Evolutionary conservation across 257 asterid species (phyloP).

Genomic region (Primulina huaijiensis): DNA sequence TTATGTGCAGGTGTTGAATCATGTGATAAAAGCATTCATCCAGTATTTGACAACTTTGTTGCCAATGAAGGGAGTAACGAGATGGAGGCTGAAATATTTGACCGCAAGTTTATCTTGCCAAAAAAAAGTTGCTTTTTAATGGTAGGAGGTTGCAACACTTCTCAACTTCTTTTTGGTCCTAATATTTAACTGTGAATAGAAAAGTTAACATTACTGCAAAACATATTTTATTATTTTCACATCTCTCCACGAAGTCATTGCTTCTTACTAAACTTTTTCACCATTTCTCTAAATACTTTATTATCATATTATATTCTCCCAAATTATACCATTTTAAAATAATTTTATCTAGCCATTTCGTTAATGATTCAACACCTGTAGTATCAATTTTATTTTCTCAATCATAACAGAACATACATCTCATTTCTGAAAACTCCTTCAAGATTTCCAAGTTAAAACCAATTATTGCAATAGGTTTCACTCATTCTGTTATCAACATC

Average conservation of each 20-base stretch:
- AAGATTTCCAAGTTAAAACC: too few species aligned
- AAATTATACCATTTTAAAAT: background rate
- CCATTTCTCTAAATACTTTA: background rate
- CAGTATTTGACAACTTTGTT: conserved; percentile 55
- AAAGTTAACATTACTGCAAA: background rate
- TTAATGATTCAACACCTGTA: background rate
- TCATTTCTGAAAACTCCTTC: too few species aligned
- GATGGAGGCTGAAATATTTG: conserved; percentile 58
- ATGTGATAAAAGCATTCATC: conserved; percentile 33
- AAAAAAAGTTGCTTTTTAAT: conserved; percentile 65
- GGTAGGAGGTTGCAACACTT: conserved; percentile 41
- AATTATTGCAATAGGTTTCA: too few species aligned
- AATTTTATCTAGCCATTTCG: background rate
- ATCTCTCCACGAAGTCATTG: background rate
- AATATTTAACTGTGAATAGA: background rate
- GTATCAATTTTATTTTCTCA: too few species aligned
- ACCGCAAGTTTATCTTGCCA: conserved; percentile 61
- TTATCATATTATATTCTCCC: background rate
- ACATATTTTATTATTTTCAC: background rate
- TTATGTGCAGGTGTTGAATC: conserved; percentile 39
- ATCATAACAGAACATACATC: too few species aligned
- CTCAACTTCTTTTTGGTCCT: background rate
- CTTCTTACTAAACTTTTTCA: too few species aligned
- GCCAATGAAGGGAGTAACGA: conserved; percentile 49
- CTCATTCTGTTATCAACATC: background rate